Evolutionary conservation across 495 filamentous ascomycete species (phyloP), one percentile per base, ranked within the genome.

Genomic region (Talaromyces liani): DNA sequence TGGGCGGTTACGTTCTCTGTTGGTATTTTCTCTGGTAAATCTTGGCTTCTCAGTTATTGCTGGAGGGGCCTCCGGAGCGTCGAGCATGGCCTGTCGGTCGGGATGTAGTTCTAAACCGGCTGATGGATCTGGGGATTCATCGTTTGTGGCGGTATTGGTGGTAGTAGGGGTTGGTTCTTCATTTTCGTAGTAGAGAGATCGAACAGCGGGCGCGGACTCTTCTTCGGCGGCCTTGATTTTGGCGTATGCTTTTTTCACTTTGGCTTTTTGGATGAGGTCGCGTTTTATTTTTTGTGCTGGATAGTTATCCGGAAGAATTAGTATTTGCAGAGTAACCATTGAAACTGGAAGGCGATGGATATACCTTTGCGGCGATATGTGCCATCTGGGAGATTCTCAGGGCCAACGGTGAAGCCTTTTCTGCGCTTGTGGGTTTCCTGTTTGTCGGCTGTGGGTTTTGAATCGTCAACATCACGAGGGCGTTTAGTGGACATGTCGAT

Each of bases 321-420:
- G 33, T 36, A 36, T 10, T 36, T 36, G 9, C 33, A 12, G 3
- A 70, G 59, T 61, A 61, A 63, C 31, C 6, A 6, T 18, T 5
- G 31, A 24, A 57, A 29, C 25, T 25, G 27, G 24, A 58, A 27
- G 65, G 61, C 64, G 51, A 65, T 61, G 53, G 51, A 60, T 67
- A 60, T 74, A 94, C 93, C 85, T 84, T 97, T 97, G 64, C 94
- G 90, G 68, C 87, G 85, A 84, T 95, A 90, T 18, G 88, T 87
- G 41, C 94, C 94, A 74, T 98, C 93, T 25, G 94, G 94, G 18
- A 98, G 82, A 72, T 97, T 96, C 53, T 88, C 91, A 55, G 94
- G 94, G 2, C 93, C 94, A 54, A 97, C 88, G 16, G 84, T 85
- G 79, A 91, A 91, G 25, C 85, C 87, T 70, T 85, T 88, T 67